Base-by-base conservation (phyloP, 2,329 filamentous ascomycete species). In the Geosmithia putterillii region DNA sequence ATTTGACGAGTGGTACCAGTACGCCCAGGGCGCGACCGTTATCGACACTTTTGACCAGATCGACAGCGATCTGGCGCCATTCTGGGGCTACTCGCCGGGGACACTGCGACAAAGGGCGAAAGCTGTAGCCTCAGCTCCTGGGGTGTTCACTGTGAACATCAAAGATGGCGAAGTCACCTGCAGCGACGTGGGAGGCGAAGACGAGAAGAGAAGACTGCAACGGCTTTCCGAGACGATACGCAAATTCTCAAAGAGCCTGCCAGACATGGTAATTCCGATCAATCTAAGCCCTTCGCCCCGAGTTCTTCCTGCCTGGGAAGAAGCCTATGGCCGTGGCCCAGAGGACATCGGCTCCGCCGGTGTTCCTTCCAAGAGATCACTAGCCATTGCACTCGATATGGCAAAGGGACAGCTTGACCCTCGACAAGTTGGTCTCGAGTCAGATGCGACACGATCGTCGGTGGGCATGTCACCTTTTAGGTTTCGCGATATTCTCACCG, bases 31-130 rank as follows among this genome's bases (percentile, higher is more conserved):
- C n/a, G 83, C 88, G 0, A 67, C 76, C 42, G 67, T 94, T 42
- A 78, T 92, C 44, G 88, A 95, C 53, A 79, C 85, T 48, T 95
- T 86, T 51, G 80, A 85, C 50, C 85, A 83, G 40, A 87, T 94
- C 44, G 79, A 85, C 50, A 70, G 79, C 44, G 79, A 86, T 48
- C 62, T 94, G 3, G 65, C 79, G 2, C 86, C 86, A 0, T 94
- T 94, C 55, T 88, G 84, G 84, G 78, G 74, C 2, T 54, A 94
- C 44, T 64, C 76, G 17, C 86, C 86, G 3, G 64, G 71, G 18
- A 75, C 75, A 6, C 78, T 94, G 32, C 73, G 85, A 38, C 71
- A 76, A 19, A 71, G 80, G 39, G 73, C 66, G 3, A 56, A 62
- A 2, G 57, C 57, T 9, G 54, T 69, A 10, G 57, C 61, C 28